These are phyloP conservation scores for Tagetes erecta DNA, from an alignment of 129 eudicot genomes.

Conservation along the genomic window DNA sequence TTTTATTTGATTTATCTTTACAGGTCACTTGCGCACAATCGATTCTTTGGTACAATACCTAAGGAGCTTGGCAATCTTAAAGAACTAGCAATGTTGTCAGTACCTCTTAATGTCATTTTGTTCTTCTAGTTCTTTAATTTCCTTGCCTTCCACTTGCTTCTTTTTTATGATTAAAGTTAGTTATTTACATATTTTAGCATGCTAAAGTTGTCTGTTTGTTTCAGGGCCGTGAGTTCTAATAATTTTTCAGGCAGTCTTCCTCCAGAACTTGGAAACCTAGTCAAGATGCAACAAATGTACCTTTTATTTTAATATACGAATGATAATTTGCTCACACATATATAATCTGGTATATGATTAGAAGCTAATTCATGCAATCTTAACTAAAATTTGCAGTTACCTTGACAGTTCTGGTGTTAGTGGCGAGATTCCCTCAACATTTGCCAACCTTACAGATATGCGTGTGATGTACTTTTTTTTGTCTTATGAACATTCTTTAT, in stretches of 20 bases:
- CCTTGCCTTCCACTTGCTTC: constrained; percentile 3
- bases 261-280: constrained; percentile 59
- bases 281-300: constrained; percentile 45
- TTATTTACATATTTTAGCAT: not conserved
- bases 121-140: constrained; percentile 1
- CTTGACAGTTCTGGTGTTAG: constrained; percentile 61
- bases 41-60: constrained; percentile 51
- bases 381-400: constrained; percentile 44
- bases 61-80: constrained; percentile 55
- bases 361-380: constrained; percentile 16
- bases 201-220: constrained; percentile 19
- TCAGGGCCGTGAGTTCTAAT: constrained; percentile 57
- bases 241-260: constrained; percentile 75
- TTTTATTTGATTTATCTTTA: constrained; percentile 19
- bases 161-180: constrained; percentile 1
- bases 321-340: not conserved
- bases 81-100: constrained; percentile 54
- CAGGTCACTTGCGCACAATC: constrained; percentile 54
- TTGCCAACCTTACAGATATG: constrained; percentile 50
- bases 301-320: constrained; percentile 21
- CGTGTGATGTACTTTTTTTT: constrained; percentile 40
- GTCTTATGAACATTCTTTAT: not conserved
- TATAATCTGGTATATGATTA: not conserved
- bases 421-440: constrained; percentile 65
- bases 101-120: not conserved